Evolutionary conservation across 352 stramenopile genomes (phyloP).

Genomic region (Phytopythium montanum): DNA sequence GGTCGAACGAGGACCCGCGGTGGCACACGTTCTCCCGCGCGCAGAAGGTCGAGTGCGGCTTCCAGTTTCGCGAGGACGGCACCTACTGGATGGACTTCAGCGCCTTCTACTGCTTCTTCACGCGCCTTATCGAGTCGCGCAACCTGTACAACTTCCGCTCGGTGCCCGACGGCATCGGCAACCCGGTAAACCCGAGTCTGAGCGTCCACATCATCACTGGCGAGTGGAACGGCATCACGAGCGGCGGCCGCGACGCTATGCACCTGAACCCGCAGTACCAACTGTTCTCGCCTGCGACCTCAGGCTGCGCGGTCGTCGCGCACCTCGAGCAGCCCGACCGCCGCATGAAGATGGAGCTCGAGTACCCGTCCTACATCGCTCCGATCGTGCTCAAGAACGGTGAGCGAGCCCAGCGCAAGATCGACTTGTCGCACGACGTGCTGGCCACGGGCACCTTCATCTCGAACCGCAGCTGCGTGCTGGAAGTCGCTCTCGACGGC

Average conservation of each 20-base stretch:
- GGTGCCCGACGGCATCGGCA: constrained; percentile 54
- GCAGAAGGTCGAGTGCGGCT: constrained; percentile 73
- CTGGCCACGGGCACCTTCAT: constrained; percentile 83
- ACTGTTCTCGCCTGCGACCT: constrained; percentile 55
- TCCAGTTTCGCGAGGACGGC: constrained; percentile 75
- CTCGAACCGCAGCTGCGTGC: constrained; percentile 74
- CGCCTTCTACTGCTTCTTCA: constrained; percentile 80
- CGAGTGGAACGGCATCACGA: constrained; percentile 82
- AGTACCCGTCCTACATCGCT: constrained; percentile 77
- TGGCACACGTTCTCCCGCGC: constrained; percentile 70
- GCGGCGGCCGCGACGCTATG: constrained; percentile 72
- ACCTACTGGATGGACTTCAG: constrained; percentile 85
- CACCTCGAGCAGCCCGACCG: constrained; percentile 78
- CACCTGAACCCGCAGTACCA: constrained; percentile 87
- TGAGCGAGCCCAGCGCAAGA: constrained; percentile 61
- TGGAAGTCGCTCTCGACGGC: constrained; percentile 45
- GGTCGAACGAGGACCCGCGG: constrained; percentile 63
- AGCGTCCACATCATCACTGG: constrained; percentile 71
- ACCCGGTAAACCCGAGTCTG: constrained; percentile 46
- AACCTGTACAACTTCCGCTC: constrained; percentile 86
- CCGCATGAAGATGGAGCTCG: constrained; percentile 63
- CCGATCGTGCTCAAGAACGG: constrained; percentile 78
- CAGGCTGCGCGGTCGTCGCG: constrained; percentile 44
- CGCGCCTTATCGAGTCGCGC: constrained; percentile 64
- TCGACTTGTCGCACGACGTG: constrained; percentile 76